phyloP scores from a whole-genome alignment of 73 alveolate genomes.

The Paramecium octaurelia region DNA sequence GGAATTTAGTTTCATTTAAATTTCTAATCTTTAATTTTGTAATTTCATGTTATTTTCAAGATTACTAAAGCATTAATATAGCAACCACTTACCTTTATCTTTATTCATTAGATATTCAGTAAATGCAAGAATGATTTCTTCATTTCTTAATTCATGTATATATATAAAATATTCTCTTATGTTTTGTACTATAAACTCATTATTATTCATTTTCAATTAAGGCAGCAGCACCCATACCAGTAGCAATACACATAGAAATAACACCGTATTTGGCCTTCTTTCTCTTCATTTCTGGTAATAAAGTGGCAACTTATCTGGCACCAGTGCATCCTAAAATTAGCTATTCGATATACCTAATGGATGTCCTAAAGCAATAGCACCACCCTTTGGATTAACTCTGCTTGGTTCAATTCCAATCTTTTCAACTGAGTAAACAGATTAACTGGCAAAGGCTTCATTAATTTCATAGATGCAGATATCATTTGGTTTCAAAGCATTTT shows the following conservation, averaged over 20 bases:
- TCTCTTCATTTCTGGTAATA: slow-evolving; percentile 97
- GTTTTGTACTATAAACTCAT: neutral
- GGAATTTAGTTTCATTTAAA: neutral
- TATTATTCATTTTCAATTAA: slow-evolving; percentile 92
- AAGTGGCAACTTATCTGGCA: slow-evolving; percentile 96
- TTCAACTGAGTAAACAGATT: slow-evolving; percentile 92
- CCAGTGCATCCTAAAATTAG: slow-evolving; percentile 89
- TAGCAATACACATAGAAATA: slow-evolving; percentile 99
- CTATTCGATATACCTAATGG: slow-evolving; percentile 83
- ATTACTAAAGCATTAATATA: neutral
- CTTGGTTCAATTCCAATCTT: slow-evolving; percentile 91
- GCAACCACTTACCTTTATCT: neutral
- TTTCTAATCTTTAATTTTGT: neutral
- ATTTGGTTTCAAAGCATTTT: slow-evolving; percentile 87
- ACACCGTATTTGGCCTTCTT: slow-evolving; percentile 97
- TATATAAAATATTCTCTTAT: neutral
- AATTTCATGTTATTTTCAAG: neutral
- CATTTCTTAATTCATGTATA: slow-evolving; percentile 33
- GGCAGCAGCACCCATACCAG: slow-evolving; percentile 99
- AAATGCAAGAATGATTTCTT: neutral
- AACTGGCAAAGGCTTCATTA: slow-evolving; percentile 99
- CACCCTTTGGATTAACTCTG: slow-evolving; percentile 99
- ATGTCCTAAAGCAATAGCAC: slow-evolving; percentile 99
- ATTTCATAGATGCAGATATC: slow-evolving; percentile 98
- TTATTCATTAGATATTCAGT: neutral